Evolutionary conservation across 176 grass and related monocot species (phyloP), one percentile per base, ranked within the genome.

Genomic region (Aegilops sharonensis): DNA sequence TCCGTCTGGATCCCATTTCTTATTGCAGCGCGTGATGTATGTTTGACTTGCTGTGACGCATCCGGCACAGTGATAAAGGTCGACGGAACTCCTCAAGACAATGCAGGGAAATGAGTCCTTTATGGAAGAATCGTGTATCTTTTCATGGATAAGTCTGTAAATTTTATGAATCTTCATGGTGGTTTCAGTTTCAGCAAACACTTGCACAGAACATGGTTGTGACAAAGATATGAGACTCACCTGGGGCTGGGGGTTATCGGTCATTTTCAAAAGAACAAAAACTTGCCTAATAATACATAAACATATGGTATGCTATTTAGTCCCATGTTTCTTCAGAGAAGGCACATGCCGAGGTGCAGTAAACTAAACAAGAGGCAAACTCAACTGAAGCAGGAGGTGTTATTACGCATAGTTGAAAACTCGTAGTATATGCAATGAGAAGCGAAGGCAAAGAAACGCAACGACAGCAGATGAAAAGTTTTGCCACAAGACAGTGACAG

Each of bases 1-100:
- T 80, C 60, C 15, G 25, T 8, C 59, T 68, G 29, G 85, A 91
- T 84, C 68, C 61, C 17, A 10, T 91, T 80, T 80, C 80, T 52
- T 80, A 80, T 36, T 75, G 25, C 72, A 15, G n/a, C 23, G 20
- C 5, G 6, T 59, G 35, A 65, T 68, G 75, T 87, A 27, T 5
- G 24, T 84, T 80, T 87, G 81, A 91, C 75, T 75, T 75, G 21
- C 61, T 9, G 42, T 23, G 72, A 82, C 45, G 37, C 54, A 40
- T 14, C 43, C 84, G 54, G 54, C 31, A 31, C 37, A 21, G 37
- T 15, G 43, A 21, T 59, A 59, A 59, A 43, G 23, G 15, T 62
- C 37, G 68, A 62, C 61, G 47, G 47, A 71, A 18, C n/a, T 23
- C 64, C 29, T 77, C 47, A 7, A 81, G 27, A 70, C 11, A 4